Base-by-base conservation (phyloP, 164 flowering plant species). In the Aristolochia californica region DNA sequence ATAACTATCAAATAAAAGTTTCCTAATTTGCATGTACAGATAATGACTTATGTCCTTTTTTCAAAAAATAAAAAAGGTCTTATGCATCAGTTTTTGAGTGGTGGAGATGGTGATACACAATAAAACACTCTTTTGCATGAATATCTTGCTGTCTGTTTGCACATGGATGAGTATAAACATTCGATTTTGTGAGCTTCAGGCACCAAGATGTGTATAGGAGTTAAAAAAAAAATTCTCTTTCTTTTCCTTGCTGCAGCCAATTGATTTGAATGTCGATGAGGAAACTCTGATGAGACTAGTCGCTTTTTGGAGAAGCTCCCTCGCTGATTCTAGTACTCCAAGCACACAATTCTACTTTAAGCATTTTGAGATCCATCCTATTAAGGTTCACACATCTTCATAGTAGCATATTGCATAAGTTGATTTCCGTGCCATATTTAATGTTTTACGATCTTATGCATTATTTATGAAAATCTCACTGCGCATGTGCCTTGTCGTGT, bases 351-450 rank as follows among this genome's bases (percentile, higher is more conserved):
- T 70, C 70, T 88, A 93, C 66, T 88, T 93, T 67, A 88, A 85
- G 62, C 91, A 85, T 75, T 93, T 93, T 80, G 98, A 93, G 77
- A 81, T 93, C 66, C 98, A 85, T 63, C 98, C 98, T 24, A 70
- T 93, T 69, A 93, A 83, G 97, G 98, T 88, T 66, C 57, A 60
- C 48, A 18, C 2, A 52, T 26, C n/a, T 26, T 23, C 21, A 8
- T 57, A 44, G 53, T 55, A 34, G 45, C 24, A 13, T 51, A 11
- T 14, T 18, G 27, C 25, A n/a, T 15, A 24, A 58, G 13, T 17
- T 0, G 2, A 34, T 44, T 34, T 55, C n/a, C 9, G 34, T 18
- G 45, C 45, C 43, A 34, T 15, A 10, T n/a, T 11, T 18, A 30
- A 15, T 5, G n/a, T 53, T 55, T n/a, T 20, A 18, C 10, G 22